Evolutionary conservation across 768 basidiomycete genomes (phyloP).

Genomic region (Suillus cothurnatus): DNA sequence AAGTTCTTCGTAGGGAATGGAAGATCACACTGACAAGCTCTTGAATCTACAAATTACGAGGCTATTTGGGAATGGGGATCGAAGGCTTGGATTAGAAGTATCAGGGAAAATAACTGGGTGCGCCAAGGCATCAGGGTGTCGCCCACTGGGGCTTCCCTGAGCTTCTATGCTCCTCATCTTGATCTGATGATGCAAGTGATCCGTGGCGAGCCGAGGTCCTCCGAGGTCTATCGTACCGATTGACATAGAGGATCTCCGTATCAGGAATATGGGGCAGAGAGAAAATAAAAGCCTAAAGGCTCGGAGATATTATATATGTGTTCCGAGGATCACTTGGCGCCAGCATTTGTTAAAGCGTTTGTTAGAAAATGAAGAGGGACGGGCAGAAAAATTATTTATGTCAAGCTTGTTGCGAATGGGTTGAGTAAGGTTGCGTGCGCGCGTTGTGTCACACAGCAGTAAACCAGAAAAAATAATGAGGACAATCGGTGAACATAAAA

Average conservation of each 20-base stretch:
- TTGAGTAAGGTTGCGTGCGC: neutral
- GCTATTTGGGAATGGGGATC: neutral
- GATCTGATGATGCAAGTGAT: neutral
- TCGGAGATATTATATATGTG: slow-evolving; percentile 9
- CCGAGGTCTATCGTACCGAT: neutral
- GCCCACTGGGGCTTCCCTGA: neutral
- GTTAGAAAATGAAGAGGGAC: neutral
- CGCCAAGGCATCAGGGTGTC: too few relatives aligned
- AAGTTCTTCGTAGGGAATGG: neutral
- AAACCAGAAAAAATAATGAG: neutral
- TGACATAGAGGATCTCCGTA: slow-evolving; percentile 13
- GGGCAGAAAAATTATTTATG: neutral
- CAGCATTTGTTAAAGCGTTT: neutral
- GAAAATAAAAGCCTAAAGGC: slow-evolving; percentile 28
- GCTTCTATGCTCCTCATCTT: neutral
- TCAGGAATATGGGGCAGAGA: slow-evolving; percentile 22
- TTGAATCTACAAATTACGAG: neutral
- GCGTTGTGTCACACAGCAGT: too few relatives aligned
- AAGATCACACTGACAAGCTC: neutral
- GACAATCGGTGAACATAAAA: slow-evolving; percentile 12
- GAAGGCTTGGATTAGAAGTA: neutral
- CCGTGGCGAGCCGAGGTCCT: slow-evolving; percentile 1
- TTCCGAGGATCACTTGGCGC: neutral
- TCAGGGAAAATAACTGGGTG: neutral
- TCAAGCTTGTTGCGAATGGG: neutral